A percentile compares a stretch with the other conserved stretches of the same genome.
phyloP scores from a whole-genome alignment of 805 yeast species.

The Scheffersomyces coipomensis region DNA sequence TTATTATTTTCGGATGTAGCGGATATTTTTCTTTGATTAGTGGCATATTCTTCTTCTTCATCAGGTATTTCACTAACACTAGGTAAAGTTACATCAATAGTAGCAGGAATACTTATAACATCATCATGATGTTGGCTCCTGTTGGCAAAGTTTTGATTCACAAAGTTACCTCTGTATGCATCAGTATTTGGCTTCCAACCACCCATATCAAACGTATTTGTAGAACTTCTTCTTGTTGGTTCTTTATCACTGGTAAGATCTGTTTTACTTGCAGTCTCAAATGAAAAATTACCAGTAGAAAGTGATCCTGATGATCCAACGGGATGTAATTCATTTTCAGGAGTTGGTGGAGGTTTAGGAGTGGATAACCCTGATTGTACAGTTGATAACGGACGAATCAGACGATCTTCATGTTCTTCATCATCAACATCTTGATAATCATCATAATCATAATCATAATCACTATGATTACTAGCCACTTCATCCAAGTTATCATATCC shows the following conservation, averaged over 20 bases:
- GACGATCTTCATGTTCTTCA: neutral
- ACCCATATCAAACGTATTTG: slow-evolving; percentile 45
- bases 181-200: slow-evolving; percentile 61
- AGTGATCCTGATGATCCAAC: slow-evolving; percentile 26
- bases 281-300: slow-evolving; percentile 25
- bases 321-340: slow-evolving; percentile 13
- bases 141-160: neutral
- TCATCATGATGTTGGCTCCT: neutral
- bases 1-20: slow-evolving; percentile 12
- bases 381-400: neutral
- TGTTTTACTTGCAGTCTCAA: slow-evolving; percentile 10
- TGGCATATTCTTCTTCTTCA: slow-evolving; percentile 12
- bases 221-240: slow-evolving; percentile 29
- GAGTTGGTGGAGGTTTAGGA: neutral
- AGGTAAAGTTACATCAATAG: slow-evolving; percentile 37
- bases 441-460: slow-evolving; percentile 8
- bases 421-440: slow-evolving; percentile 4
- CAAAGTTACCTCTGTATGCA: slow-evolving; percentile 45
- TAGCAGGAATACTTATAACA: slow-evolving; percentile 31
- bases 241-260: slow-evolving; percentile 8
- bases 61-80: slow-evolving; percentile 31
- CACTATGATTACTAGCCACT: slow-evolving; percentile 2
- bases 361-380: neutral
- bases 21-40: slow-evolving; percentile 7
- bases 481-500: neutral